Evolutionary conservation across 148 eudicot species (phyloP), one percentile per base, ranked within the genome.

Genomic region (Vaccinium corymbosum): DNA sequence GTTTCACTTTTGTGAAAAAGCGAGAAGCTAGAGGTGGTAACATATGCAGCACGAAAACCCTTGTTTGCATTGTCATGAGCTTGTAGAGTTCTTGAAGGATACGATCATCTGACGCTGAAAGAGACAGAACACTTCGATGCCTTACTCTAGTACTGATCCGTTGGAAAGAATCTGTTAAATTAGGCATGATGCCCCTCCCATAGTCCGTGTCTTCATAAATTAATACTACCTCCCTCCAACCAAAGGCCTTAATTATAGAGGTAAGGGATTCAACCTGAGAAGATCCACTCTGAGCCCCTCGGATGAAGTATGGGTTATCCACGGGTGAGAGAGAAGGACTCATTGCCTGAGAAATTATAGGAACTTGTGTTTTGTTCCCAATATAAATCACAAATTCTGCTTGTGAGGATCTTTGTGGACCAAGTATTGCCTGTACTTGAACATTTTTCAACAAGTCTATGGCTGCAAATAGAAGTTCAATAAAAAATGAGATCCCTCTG

Each of bases 31-130:
- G 85, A 19, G 20, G 6, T 5, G 89, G 84, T 17, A 76, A 70
- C 94, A 92, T 89, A 83, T 93, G 95, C 32, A 93, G 94, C 20
- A 94, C 81, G 49, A 95, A 95, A 0, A 95, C 97, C 56, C 95
- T 86, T 6, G 93, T 89, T 38, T 89, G 89, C 93, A 89, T 90
- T 0, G 92, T 87, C 85, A n/a, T 90, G 27, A 95, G 84, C 76
- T 86, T 88, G 70, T 88, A 82, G 17, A 95, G 90, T 87, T 95
- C 92, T 64, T 85, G 17, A 10, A 62, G 84, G 50, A 95, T 87
- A 55, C 78, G 84, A 84, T 91, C 91, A 80, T 90, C 88, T 2
- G 86, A 53, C 20, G 90, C 84, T 25, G 91, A 89, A 17, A 86
- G 81, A 55, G 97, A 90, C 27, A 92, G 46, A 25, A 82, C 86